Base-by-base conservation (phyloP, 371 early-diverging fungal genomes). In the Rhizopus delemar region DNA sequence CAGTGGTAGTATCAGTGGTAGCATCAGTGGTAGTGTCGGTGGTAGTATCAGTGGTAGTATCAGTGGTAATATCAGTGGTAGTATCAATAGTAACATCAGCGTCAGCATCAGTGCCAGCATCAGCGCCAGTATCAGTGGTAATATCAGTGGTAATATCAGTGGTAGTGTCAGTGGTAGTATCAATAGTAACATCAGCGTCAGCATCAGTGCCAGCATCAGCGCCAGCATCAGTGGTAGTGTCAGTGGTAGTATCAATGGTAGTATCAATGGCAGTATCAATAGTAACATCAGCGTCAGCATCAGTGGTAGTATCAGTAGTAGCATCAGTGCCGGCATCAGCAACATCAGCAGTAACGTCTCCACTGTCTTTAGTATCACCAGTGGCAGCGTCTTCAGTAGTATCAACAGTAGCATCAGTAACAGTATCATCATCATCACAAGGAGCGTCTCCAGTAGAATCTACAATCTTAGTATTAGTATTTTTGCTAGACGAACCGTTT, bases 61-160 rank as follows among this genome's bases (percentile, higher is more conserved):
- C 41, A 38, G n/a, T n/a, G n/a, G n/a, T n/a, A n/a, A 51, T 51
- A 41, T 63, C 60, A 16, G 56, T 46, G 13, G 57, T 63, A 50
- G 59, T 58, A 22, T 65, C 60, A 16, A 53, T 46, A 12, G 57
- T 63, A 50, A 56, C 56, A 22, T 65, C 49, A 35, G 69, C 60
- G 33, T 69, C 62, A 46, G 56, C 58, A 29, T 49, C 65, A 52
- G 55, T 57, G 15, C 55, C 22, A 11, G 63, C 50, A n/a, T 53
- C 53, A 28, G 56, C 15, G 4, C 53, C 33, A 13, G 29, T 28
- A 28, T 46, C 43, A 2, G 38, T 29, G 28, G 50, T 39, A 9
- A 13, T 49, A 8, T 56, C 41, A 6, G 22, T 56, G 36, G 46
- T 50, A 9, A 28, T 51, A n/a, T 60, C 61, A 34, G 56, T 13